Evolutionary conservation across 148 eudicot species (phyloP), one percentile per base, ranked within the genome.

Genomic region (Vaccinium darrowii): DNA sequence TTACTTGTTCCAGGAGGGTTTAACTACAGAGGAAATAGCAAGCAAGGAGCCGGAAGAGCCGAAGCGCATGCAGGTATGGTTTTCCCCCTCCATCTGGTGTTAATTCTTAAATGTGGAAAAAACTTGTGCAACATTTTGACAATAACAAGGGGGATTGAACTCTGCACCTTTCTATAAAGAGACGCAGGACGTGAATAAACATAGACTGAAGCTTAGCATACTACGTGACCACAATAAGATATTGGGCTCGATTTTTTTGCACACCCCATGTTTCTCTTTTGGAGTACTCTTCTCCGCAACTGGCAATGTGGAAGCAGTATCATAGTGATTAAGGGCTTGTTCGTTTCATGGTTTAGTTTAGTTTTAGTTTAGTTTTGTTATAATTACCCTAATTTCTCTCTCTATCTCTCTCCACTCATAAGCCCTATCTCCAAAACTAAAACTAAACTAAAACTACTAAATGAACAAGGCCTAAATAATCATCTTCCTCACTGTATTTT

Each of bases 21-120:
- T 97, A 86, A 97, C 99, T 53, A 89, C 91, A 54, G 99, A 97
- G 85, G 99, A 97, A 87, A 90, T 94, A 76, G 92, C 95, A 52
- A 92, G 92, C 81, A 92, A 91, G 87, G 90, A 97, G 86, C 99
- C 98, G 27, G 99, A 97, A 87, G 96, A 97, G 89, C 76, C 94
- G 0, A 88, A 86, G 23, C 89, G 74, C 77, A 88, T 95, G 91
- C 98, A 97, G 99, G 99, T 95, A 74, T 8, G 52, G 39, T 63
- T 72, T 73, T 49, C 21, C 67, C n/a, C 13, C 54, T 82, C 51
- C 21, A 16, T 51, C 33, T 56, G 39, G 39, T 56, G n/a, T 56
- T 54, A 39, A 39, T 83, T 83, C 15, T 83, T 36, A 51, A n/a
- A 11, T 3, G 53, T 36, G 21, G 53, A 54, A 33, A 36, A 74